Evolutionary conservation across 306 rosid species (phyloP), one percentile per base, ranked within the genome.

Genomic region (Sicyos baderoa): DNA sequence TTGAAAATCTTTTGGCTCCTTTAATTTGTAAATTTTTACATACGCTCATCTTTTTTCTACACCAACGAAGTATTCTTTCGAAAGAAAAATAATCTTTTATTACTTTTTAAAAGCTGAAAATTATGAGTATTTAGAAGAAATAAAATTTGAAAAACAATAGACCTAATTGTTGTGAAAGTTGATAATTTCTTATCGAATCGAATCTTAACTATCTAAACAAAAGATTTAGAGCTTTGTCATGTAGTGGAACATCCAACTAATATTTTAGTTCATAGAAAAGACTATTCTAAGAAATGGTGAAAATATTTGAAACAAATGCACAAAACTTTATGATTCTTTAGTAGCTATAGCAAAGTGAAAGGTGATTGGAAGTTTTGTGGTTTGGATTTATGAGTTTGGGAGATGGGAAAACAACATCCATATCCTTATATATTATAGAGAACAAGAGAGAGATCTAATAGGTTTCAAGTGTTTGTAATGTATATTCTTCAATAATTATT

Each of bases 371-470:
- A 22, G 8, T 67, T 67, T 67, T 47, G 42, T 67, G 57, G 72
- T 67, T 25, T 67, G 72, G 72, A 67, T 7, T 9, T 67, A 67
- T 67, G 44, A 67, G 44, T 16, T 67, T 67, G 72, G 72, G 72
- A 67, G 72, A 0, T 22, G 40, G 42, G 72, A 67, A 48, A 67
- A 67, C 56, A 67, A 67, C 72, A 67, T 48, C 1, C 55, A 67
- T 15, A 67, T 45, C 50, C 50, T 14, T 6, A 48, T 66, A 23
- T 66, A 66, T 47, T 21, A 65, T 15, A 65, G 54, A 65, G 71
- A 65, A 65, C 37, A 47, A 22, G 42, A 47, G 25, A 62, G 71
- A 70, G 74, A 51, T 70, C 29, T 54, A 70, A 32, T 65, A 37
- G 57, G 44, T 57, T 63, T 55, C 76, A 62, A 71, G 70, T 64